Base-by-base conservation (phyloP, 2,329 filamentous ascomycete genomes). In the Venturia nashicola region DNA sequence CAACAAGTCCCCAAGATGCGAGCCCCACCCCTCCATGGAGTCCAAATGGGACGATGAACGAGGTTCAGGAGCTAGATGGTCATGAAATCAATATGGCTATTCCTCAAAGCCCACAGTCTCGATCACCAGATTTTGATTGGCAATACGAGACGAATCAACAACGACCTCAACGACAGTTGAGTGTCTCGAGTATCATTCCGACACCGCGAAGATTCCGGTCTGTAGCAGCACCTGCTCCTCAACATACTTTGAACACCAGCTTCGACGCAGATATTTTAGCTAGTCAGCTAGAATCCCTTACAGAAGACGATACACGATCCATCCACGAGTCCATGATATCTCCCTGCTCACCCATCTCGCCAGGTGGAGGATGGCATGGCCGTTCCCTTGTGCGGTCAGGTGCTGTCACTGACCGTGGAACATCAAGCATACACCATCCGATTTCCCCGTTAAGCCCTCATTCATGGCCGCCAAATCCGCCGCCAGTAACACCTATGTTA, bases 1-100 rank as follows among this genome's bases (percentile, higher is more conserved):
- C 60, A 11, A 34, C 44, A 20, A 62, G 60, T 18, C 60, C 60
- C n/a, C 44, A 43, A 20, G 60, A 62, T 18, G 42, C 34, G n/a
- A 34, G 7, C n/a, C 14, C 60, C 7, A 51, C 36, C 59, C n/a
- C 59, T 40, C 51, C 27, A 36, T 57, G 51, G 51, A 57, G 14
- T 36, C 14, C 51, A 14, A 39, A 36, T 36, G 51, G 5, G n/a
- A n/a, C 16, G 18, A 34, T 5, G 32, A 36, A n/a, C 32, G 51
- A 57, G 27, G 51, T 55, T 3, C 61, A 36, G 42, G 61, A 63
- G 48, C 48, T 63, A 4, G 61, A 63, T 23, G 40, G 61, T 32
- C 46, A 55, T 23, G 39, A 46, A 36, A 40, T 62, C 23, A 14
- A 18, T 16, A 18, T 62, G 34, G 20, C 42, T 48, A 6, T 14